Evolutionary conservation across 2,329 filamentous ascomycete species (phyloP).

Genomic region (Arthrobotrys musiformis): DNA sequence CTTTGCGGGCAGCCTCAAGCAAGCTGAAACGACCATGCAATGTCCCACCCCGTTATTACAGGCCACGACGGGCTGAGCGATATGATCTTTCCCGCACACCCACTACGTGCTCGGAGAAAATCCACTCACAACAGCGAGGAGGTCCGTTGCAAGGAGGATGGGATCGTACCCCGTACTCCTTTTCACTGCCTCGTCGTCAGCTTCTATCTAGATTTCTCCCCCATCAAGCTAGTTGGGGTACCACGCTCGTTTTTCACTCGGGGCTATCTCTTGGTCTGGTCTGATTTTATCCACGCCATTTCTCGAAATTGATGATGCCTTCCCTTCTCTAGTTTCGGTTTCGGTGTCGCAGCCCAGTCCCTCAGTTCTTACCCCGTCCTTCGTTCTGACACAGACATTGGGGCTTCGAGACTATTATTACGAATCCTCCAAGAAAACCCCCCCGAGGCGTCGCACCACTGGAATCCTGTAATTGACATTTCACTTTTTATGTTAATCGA

Average conservation of each 20-base stretch:
- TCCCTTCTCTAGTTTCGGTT: conserved; percentile 27
- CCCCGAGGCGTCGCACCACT: conserved; percentile 6
- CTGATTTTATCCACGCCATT: background rate
- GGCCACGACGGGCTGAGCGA: background rate
- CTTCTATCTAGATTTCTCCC: background rate
- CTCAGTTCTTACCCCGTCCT: conserved; percentile 34
- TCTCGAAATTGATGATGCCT: conserved; percentile 26
- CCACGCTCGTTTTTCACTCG: conserved; percentile 7
- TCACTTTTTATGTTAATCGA: conserved; percentile 33
- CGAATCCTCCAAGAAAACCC: background rate
- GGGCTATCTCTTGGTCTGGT: background rate
- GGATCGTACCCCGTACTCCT: conserved; percentile 26
- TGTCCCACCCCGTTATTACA: conserved; percentile 39
- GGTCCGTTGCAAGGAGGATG: conserved; percentile 17
- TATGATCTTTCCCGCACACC: conserved; percentile 9
- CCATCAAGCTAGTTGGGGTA: background rate
- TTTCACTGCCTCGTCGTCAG: conserved; percentile 24
- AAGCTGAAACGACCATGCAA: conserved; percentile 50
- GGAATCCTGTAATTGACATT: conserved; percentile 18
- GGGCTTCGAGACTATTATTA: conserved; percentile 51
- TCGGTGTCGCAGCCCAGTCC: conserved; percentile 28
- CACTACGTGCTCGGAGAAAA: conserved; percentile 3
- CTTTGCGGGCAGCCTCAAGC: conserved; percentile 29
- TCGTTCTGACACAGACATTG: conserved; percentile 29
- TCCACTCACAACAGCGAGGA: conserved; percentile 7